Conservation (phyloP, 495 filamentous ascomycete genomes). For the Penicillium flavigenum region DNA sequence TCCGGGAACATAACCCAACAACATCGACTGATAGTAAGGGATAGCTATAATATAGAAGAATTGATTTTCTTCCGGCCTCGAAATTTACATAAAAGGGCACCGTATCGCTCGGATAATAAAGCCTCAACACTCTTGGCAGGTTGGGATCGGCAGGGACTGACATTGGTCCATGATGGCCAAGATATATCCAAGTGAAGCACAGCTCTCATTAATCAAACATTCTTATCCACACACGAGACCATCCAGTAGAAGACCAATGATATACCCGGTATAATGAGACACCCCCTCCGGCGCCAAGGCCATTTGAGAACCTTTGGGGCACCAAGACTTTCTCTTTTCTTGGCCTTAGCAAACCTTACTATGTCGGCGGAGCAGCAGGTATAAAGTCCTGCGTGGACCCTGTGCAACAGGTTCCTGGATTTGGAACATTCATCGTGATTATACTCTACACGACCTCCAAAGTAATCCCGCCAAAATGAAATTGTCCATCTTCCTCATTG, state of each 20-base stretch:
- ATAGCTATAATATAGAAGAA: neutral
- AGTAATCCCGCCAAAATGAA: neutral
- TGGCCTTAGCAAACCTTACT: conserved; percentile 10
- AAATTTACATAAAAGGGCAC: neutral
- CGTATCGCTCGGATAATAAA: neutral
- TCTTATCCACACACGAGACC: neutral
- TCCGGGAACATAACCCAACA: too few species aligned
- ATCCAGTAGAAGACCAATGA: neutral
- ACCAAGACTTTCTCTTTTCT: conserved; percentile 22
- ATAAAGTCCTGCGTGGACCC: neutral
- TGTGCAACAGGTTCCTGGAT: neutral
- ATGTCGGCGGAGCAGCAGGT: neutral
- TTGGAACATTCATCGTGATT: neutral
- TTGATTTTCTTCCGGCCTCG: neutral
- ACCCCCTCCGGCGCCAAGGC: neutral
- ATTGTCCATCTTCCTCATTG: conserved; percentile 11
- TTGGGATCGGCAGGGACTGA: neutral
- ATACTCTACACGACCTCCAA: neutral
- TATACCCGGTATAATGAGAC: neutral
- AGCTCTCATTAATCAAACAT: neutral
- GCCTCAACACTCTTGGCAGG: neutral
- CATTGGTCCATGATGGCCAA: neutral
- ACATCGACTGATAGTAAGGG: too few species aligned
- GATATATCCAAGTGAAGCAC: neutral
- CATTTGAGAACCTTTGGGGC: conserved; percentile 24